Evolutionary conservation across 805 yeast species (phyloP).

Genomic region (Candida alai): DNA sequence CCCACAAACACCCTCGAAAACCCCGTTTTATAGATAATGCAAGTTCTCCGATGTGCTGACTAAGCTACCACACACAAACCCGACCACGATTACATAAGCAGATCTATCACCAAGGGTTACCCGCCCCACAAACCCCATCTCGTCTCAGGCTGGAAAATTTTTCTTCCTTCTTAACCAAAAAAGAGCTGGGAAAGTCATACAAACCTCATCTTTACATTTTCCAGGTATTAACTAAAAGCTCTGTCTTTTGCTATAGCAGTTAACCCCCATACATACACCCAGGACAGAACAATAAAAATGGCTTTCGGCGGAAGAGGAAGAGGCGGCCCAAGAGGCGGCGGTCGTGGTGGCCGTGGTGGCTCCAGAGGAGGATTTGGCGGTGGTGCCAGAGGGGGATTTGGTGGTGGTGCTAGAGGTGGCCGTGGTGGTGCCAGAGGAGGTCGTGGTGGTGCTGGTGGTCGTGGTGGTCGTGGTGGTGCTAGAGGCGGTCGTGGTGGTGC

Average conservation of each 20-base stretch:
- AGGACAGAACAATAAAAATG: slow-evolving; percentile 40
- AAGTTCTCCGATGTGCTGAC: slow-evolving; percentile 1
- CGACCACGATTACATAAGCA: not conserved
- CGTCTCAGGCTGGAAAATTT: not conserved
- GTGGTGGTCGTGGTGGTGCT: slow-evolving; percentile 37
- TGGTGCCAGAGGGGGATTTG: slow-evolving; percentile 52
- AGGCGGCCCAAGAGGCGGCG: slow-evolving; percentile 44
- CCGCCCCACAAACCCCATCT: slow-evolving; percentile 3
- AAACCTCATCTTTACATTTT: too few species aligned
- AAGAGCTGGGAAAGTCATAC: too few species aligned
- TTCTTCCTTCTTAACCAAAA: not conserved
- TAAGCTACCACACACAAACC: not conserved
- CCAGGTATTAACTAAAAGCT: too few species aligned
- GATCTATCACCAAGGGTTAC: not conserved
- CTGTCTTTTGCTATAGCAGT: too few species aligned
- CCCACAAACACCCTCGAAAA: not conserved
- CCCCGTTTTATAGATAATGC: slow-evolving; percentile 1
- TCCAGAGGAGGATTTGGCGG: slow-evolving; percentile 13
- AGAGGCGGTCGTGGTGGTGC: slow-evolving; percentile 56
- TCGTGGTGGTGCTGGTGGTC: slow-evolving; percentile 31
- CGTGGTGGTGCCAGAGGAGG: slow-evolving; percentile 37
- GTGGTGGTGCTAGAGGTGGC: slow-evolving; percentile 57
- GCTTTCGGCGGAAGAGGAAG: slow-evolving; percentile 72
- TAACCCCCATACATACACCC: not conserved
- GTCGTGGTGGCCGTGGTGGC: slow-evolving; percentile 47